Base-by-base conservation (phyloP, 2,329 filamentous ascomycete genomes). In the Fusarium sp. region DNA sequence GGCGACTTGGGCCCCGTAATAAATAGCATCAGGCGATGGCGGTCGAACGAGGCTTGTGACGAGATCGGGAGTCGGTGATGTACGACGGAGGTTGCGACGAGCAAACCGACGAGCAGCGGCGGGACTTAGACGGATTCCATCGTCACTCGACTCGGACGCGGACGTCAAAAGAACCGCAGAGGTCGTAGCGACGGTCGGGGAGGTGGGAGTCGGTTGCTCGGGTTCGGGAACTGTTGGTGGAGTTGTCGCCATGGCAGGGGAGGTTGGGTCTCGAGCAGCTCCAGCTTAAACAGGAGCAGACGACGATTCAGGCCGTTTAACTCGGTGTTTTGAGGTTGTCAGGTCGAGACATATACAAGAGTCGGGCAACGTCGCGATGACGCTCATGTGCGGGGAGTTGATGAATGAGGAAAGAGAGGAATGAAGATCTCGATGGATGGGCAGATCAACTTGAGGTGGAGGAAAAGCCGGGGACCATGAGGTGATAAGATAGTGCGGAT, bases 1-100 rank as follows among this genome's bases (percentile, higher is more conserved):
- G 24, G 78, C 73, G 14, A 76, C 64, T 52, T 80, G 79, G 16
- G 79, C 75, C 1, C 77, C 76, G 24, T 78, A 71, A 62, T 82
- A 83, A 54, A 81, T 76, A 34, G 80, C 72, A 66, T 83, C 82
- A n/a, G 82, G 82, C 4, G 82, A 83, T 1, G 80, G 80, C 2
- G 82, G 81, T 6, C 82, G 81, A 56, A 84, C 81, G 59, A 83
- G 81, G 73, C 82, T 83, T 40, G 81, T 84, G 70, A 83, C 81
- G 64, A 84, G 80, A 64, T 84, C 82, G 59, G 82, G 82, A 14
- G 82, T 84, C n/a, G 81, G 80, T 18, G 81, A 79, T 27, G 78
- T 77, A 37, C 79, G 79, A 54, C 80, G 79, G 56, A 83, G 77
- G 67, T 77, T 82, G n/a, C 81, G 80, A 29, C 82, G 80, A 40